Evolutionary conservation across 2,329 filamentous ascomycete species (phyloP), one percentile per base, ranked within the genome.

Genomic region (Aspergillus sp.): DNA sequence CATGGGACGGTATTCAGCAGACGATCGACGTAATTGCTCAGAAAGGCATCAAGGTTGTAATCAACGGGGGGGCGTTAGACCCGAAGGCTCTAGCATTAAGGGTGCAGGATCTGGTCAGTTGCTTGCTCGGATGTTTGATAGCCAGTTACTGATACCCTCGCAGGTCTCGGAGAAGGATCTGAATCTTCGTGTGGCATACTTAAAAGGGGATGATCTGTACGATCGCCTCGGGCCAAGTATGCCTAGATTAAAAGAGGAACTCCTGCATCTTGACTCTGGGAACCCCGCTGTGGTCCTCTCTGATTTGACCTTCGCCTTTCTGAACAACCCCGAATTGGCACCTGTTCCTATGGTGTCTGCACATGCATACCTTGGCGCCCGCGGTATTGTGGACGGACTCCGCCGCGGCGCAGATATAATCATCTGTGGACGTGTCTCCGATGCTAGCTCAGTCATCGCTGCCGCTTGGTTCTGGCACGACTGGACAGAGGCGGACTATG

Each of bases 1-100:
- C 81, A 52, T 81, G 81, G 81, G 78, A 82, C 57, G 80, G 79
- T 1, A 70, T 83, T 24, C 69, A 78, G 61, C 68, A 80, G 65
- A 77, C 75, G 0, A 75, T 85, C 3, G 71, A 80, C 4, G 67
- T 82, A 6, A 73, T 83, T 61, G 70, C 77, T 1, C 71, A 80
- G 52, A 80, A 83, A 60, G 67, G 75, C 0, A 85, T 86, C 71
- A 84, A 83, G 60, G 74, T 86, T 12, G 75, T 85, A 39, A 75
- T 85, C 57, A 86, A 87, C 63, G 84, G 84, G 2, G 85, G 85
- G 0, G 82, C 80, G 2, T 75, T 83, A 16, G 83, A 86, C 58
- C 85, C 85, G 0, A 76, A 76, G 58, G 82, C 79, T 0, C 65
- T 87, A 16, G 82, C 84, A 2, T 65, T 80, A 54, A 78, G 80